These are phyloP conservation scores for Trichaptum fuscoviolaceum DNA, from an alignment of 768 basidiomycete species.

Conservation along the genomic window DNA sequence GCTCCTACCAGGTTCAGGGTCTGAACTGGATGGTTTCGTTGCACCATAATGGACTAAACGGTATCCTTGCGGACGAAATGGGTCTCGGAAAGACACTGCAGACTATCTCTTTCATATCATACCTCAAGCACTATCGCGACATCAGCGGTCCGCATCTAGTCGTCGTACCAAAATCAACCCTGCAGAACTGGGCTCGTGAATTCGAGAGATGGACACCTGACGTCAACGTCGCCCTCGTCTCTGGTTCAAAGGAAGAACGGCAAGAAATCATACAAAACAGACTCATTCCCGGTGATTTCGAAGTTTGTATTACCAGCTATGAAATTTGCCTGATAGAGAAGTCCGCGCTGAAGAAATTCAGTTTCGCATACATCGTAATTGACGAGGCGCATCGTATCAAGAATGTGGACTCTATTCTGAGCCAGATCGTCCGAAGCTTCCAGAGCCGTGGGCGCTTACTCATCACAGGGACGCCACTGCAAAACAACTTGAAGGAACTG, in stretches of 20 bases:
- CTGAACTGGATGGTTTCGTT: slow-evolving; percentile 97
- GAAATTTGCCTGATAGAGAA: slow-evolving; percentile 97
- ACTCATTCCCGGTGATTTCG: slow-evolving; percentile 83
- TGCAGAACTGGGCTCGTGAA: slow-evolving; percentile 96
- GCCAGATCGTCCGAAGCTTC: slow-evolving; percentile 91
- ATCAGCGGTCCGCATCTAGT: slow-evolving; percentile 85
- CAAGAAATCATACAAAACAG: slow-evolving; percentile 71
- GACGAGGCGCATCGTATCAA: slow-evolving; percentile 99
- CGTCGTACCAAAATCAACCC: slow-evolving; percentile 97
- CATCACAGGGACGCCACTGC: slow-evolving; percentile 95
- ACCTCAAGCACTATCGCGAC: slow-evolving; percentile 79
- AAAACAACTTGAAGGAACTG: slow-evolving; percentile 95
- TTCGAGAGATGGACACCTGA: slow-evolving; percentile 89
- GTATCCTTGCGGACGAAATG: slow-evolving; percentile 98
- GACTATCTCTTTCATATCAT: slow-evolving; percentile 95
- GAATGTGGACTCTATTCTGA: slow-evolving; percentile 94
- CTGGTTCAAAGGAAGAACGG: slow-evolving; percentile 88
- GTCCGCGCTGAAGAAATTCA: slow-evolving; percentile 86
- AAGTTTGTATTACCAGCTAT: slow-evolving; percentile 94
- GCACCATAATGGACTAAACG: slow-evolving; percentile 94
- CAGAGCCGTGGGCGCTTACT: slow-evolving; percentile 83
- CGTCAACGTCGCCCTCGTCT: slow-evolving; percentile 73
- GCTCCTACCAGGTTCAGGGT: slow-evolving; percentile 92
- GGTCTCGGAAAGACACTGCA: slow-evolving; percentile 98
- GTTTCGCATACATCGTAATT: slow-evolving; percentile 96